These are phyloP conservation scores for Rhizophagus prolifer DNA, from an alignment of 192 early-diverging fungal genomes.

Conservation along the genomic window DNA sequence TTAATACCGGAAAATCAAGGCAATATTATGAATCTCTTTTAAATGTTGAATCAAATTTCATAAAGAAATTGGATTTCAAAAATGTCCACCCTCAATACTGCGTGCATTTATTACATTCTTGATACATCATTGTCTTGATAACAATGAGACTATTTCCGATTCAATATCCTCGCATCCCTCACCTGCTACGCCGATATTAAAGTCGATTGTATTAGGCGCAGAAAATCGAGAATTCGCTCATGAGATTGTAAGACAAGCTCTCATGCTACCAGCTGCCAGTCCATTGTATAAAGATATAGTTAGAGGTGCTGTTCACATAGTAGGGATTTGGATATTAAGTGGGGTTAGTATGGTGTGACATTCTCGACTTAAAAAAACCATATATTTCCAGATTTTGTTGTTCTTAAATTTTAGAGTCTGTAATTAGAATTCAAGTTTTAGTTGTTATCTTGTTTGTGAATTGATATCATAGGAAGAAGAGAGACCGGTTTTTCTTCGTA, in stretches of 20 bases:
- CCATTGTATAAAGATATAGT: constrained; percentile 62
- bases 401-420: not conserved
- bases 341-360: constrained; percentile 18
- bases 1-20: constrained; percentile 51
- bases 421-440: not conserved
- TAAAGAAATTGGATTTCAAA: constrained; percentile 58
- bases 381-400: too few species aligned
- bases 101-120: constrained; percentile 66
- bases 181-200: constrained; percentile 61
- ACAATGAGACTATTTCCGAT: constrained; percentile 39
- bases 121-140: constrained; percentile 63
- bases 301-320: constrained; percentile 61
- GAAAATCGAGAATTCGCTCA: constrained; percentile 73
- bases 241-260: constrained; percentile 70
- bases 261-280: constrained; percentile 61
- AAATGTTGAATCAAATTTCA: not conserved
- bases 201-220: constrained; percentile 54
- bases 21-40: constrained; percentile 34
- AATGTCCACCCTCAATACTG: constrained; percentile 68
- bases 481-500: constrained; percentile 63
- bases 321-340: constrained; percentile 66
- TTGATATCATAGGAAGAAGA: constrained; percentile 60
- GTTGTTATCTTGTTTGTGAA: not conserved
- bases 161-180: constrained; percentile 44
- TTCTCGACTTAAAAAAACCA: too few species aligned